Conservation (phyloP, 2,329 filamentous ascomycete genomes). For the Tolypocladium album region DNA sequence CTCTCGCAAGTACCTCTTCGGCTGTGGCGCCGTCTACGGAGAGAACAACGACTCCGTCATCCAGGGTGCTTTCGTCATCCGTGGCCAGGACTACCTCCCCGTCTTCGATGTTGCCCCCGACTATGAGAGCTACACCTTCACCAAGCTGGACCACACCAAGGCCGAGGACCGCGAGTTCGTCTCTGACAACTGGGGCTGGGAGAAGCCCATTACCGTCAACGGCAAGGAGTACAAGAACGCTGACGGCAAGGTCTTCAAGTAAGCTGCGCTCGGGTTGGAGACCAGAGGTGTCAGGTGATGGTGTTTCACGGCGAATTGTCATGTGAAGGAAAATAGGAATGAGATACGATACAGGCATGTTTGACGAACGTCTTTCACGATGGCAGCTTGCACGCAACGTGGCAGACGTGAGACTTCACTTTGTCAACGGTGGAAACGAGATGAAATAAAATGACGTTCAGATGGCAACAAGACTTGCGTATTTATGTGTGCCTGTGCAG, state of each 20-base stretch:
- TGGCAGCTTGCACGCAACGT: neutral
- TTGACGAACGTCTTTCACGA: constrained; percentile 6
- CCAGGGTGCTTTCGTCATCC: constrained; percentile 87
- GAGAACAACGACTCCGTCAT: constrained; percentile 81
- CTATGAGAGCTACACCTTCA: constrained; percentile 93
- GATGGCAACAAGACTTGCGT: neutral
- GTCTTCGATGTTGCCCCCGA: constrained; percentile 97
- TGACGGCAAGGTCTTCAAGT: constrained; percentile 99
- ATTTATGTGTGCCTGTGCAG: neutral
- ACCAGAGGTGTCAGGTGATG: constrained; percentile 16
- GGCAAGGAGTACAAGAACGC: constrained; percentile 86
- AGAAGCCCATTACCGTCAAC: constrained; percentile 66
- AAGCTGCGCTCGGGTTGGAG: constrained; percentile 29
- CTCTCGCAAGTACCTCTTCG: constrained; percentile 97
- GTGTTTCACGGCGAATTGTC: constrained; percentile 18
- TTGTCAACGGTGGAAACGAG: neutral
- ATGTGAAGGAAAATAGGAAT: constrained; percentile 13
- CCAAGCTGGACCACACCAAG: constrained; percentile 86
- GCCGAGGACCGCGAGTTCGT: constrained; percentile 77
- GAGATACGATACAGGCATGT: constrained; percentile 15
- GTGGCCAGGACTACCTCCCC: constrained; percentile 73
- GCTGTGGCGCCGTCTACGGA: constrained; percentile 81
- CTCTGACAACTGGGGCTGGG: constrained; percentile 84
- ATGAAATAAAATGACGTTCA: neutral
- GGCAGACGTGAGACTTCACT: neutral